These are phyloP conservation scores for Prunus mume DNA, from an alignment of 306 rosid genomes.

Conservation along the genomic window DNA sequence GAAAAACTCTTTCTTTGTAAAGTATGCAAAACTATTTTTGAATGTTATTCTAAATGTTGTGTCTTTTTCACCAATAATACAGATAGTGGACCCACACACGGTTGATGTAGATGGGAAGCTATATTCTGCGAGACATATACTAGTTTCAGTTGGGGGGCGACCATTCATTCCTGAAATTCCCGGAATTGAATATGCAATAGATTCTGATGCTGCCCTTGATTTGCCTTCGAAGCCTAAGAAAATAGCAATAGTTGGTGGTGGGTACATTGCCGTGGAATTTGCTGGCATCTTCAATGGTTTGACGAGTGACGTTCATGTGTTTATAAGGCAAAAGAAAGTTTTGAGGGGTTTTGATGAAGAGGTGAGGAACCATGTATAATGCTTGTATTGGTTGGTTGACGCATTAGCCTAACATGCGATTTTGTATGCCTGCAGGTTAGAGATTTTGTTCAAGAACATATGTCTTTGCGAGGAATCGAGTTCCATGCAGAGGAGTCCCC, in stretches of 20 bases:
- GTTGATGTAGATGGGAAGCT: conserved; percentile 80
- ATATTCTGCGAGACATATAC: conserved; percentile 82
- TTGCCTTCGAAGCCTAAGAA: conserved; percentile 83
- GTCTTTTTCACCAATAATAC: conserved; percentile 25
- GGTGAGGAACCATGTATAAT: conserved; percentile 41
- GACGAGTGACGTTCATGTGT: conserved; percentile 71
- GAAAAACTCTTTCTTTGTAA: background rate
- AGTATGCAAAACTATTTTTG: background rate
- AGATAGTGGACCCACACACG: conserved; percentile 87
- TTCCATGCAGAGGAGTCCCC: conserved; percentile 86
- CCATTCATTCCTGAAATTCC: conserved; percentile 96
- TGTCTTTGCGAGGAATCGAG: conserved; percentile 83
- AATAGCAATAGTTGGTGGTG: conserved; percentile 98
- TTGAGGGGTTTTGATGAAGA: conserved; percentile 97
- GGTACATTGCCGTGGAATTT: conserved; percentile 95
- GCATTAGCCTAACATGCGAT: conserved; percentile 25
- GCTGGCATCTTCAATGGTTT: conserved; percentile 95
- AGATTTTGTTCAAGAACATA: conserved; percentile 78
- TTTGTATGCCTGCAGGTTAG: conserved; percentile 59
- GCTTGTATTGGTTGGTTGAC: conserved; percentile 1
- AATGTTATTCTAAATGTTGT: background rate
- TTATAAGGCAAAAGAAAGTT: conserved; percentile 83
- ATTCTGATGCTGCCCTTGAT: conserved; percentile 97
- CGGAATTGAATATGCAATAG: conserved; percentile 80
- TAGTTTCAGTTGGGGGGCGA: conserved; percentile 81